Conservation (phyloP, 1,139 yeast genomes). For the Geotrichum siamense region DNA sequence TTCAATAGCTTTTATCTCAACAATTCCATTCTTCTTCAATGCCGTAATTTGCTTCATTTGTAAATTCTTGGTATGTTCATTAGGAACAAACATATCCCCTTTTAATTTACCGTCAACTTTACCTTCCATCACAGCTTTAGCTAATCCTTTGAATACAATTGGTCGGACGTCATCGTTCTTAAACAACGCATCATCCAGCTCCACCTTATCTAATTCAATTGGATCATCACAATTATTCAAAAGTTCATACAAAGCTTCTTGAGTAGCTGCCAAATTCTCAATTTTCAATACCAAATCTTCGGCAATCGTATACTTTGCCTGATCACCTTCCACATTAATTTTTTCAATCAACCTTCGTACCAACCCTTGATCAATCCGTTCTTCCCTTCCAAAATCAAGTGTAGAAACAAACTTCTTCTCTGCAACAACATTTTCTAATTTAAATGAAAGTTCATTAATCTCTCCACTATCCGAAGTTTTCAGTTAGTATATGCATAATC, state of each 20-base stretch:
- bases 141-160: constrained; percentile 5
- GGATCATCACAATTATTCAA: constrained; percentile 7
- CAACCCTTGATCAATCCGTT: constrained; percentile 13
- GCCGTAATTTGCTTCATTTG: constrained; percentile 7
- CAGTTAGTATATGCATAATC: no score
- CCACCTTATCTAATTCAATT: background rate
- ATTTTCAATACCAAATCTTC: constrained; percentile 10
- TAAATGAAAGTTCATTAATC: constrained; percentile 2
- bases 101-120: constrained; percentile 9
- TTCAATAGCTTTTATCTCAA: background rate
- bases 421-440: background rate
- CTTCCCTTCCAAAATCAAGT: constrained; percentile 9
- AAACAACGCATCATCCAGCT: constrained; percentile 7
- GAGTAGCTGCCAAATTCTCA: constrained; percentile 1
- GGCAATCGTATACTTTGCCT: constrained; percentile 6
- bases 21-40: constrained; percentile 5
- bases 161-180: constrained; percentile 1
- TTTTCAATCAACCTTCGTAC: constrained; percentile 9
- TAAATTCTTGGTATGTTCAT: constrained; percentile 1
- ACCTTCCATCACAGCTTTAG: constrained; percentile 10
- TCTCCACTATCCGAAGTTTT: constrained; percentile 10
- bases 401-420: background rate
- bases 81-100: constrained; percentile 10
- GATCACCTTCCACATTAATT: constrained; percentile 3
- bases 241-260: constrained; percentile 3